These are phyloP conservation scores for Ganoderma sinense DNA, from an alignment of 1,284 basidiomycete species.

Conservation along the genomic window DNA sequence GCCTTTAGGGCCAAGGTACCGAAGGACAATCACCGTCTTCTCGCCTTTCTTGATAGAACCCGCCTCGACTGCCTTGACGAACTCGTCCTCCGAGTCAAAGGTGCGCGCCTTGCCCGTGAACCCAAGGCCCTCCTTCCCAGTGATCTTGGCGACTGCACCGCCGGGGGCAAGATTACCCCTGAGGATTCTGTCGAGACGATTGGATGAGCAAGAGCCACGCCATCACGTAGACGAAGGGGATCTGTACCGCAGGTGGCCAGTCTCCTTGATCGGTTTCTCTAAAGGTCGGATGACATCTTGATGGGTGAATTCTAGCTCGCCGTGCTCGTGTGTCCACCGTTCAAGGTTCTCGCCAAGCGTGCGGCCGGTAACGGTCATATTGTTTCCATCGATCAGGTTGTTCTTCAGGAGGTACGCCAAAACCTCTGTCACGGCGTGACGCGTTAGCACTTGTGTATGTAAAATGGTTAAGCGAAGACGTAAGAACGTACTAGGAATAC, in stretches of 20 bases:
- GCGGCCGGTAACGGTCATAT: conserved; percentile 87
- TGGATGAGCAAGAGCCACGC: conserved; percentile 8
- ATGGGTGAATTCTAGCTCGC: conserved; percentile 68
- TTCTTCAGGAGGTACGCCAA: conserved; percentile 85
- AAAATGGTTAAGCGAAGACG: conserved; percentile 1
- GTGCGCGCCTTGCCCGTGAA: conserved; percentile 87
- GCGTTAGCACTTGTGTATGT: background rate
- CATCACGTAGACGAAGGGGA: background rate
- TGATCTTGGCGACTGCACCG: conserved; percentile 94
- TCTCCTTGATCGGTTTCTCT: conserved; percentile 86
- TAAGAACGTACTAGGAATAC: conserved; percentile 77
- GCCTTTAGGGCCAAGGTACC: conserved; percentile 90
- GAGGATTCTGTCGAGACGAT: conserved; percentile 60
- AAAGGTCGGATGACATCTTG: conserved; percentile 90
- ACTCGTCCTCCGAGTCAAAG: conserved; percentile 86
- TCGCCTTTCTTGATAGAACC: conserved; percentile 86
- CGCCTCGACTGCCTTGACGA: conserved; percentile 82
- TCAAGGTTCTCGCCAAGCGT: conserved; percentile 91
- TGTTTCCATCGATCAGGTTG: conserved; percentile 85
- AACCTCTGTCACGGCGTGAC: conserved; percentile 61
- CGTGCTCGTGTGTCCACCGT: conserved; percentile 80
- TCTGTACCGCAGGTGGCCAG: conserved; percentile 84
- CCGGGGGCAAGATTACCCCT: conserved; percentile 92
- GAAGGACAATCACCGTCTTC: conserved; percentile 89
- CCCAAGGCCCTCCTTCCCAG: conserved; percentile 88